Percentiles rank a stretch among this genome's conserved stretches.
Conservation (phyloP, 306 rosid genomes). For the Oxytropis ochrocephala region DNA sequence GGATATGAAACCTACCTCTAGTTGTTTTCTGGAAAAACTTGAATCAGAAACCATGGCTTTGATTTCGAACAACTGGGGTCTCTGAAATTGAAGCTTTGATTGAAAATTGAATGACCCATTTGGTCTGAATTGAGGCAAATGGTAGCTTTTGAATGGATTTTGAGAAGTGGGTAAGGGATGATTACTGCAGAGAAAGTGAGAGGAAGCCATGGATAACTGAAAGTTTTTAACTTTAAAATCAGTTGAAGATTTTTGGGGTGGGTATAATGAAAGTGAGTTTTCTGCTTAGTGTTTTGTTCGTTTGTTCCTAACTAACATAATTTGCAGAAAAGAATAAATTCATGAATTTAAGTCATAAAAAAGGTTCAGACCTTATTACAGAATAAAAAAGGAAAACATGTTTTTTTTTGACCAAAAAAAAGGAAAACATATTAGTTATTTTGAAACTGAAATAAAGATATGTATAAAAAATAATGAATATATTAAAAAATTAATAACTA, state of each 20-base stretch:
- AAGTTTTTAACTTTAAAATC: not conserved
- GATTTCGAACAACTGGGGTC: constrained; percentile 16
- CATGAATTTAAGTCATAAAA: not conserved
- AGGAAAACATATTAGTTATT: too few relatives aligned
- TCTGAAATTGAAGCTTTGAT: constrained; percentile 32
- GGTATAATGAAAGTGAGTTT: not conserved
- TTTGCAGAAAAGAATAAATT: too few relatives aligned
- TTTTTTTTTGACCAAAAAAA: too few relatives aligned
- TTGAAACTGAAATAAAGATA: too few relatives aligned
- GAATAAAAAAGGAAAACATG: too few relatives aligned
- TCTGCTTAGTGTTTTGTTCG: not conserved
- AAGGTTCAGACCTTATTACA: not conserved
- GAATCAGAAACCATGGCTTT: constrained; percentile 52
- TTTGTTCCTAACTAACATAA: not conserved
- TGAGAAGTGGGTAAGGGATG: constrained; percentile 35
- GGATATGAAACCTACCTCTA: constrained; percentile 45
- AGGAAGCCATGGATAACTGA: constrained; percentile 52
- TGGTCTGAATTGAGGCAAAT: constrained; percentile 28
- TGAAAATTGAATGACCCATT: constrained; percentile 34
- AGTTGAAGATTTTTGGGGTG: not conserved
- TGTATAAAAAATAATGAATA: too few relatives aligned
- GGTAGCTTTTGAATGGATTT: constrained; percentile 25
- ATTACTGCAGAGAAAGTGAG: constrained; percentile 43
- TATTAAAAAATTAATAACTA: too few relatives aligned
- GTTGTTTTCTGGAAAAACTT: constrained; percentile 39